Evolutionary conservation across 2,329 filamentous ascomycete genomes (phyloP), one percentile per base, ranked within the genome.

Genomic region (Claviceps pusilla): DNA sequence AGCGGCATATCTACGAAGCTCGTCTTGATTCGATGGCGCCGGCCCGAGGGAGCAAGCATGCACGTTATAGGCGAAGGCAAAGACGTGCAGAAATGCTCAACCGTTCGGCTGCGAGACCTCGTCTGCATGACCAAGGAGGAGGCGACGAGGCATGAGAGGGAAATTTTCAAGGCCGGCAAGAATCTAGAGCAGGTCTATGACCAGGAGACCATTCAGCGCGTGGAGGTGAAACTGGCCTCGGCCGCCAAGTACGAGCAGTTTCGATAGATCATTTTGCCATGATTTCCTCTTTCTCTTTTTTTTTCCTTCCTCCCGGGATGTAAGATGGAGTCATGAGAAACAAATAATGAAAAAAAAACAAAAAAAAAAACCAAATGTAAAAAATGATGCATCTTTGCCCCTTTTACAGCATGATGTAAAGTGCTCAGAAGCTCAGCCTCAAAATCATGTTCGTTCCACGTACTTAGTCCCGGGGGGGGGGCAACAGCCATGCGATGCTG

Each of bases 41-140:
- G 76, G 59, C 89, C 87, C 0, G 69, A 70, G 7, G 68, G 67
- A 31, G 77, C 77, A 29, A 86, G 80, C 59, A 73, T 79, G 55
- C 71, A 77, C 49, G 71, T 68, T 14, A 73, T 88, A 14, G 84
- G 89, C 46, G 73, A 79, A 53, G 76, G 76, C 37, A 79, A 80
- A 45, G 76, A 83, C n/a, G 81, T 83, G 28, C 90, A 97, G 67
- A 94, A 87, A 64, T 82, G 77, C 48, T 83, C 87, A n/a, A 78
- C 76, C 3, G 61, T 97, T 4, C 69, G 75, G 37, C 69, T 91
- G 61, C 75, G 77, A 33, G 84, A 95, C 48, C 65, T 96, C 57
- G 89, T 95, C 0, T 87, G 86, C 62, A 88, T 96, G 87, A 96
- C 90, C 1, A 95, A 90, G 67, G 90, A 96, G 57, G 90, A 96